Percentiles rank a stretch among this genome's conserved stretches.
phyloP scores from a whole-genome alignment of 2,329 filamentous ascomycete genomes.

The Penicillium vulpinum region DNA sequence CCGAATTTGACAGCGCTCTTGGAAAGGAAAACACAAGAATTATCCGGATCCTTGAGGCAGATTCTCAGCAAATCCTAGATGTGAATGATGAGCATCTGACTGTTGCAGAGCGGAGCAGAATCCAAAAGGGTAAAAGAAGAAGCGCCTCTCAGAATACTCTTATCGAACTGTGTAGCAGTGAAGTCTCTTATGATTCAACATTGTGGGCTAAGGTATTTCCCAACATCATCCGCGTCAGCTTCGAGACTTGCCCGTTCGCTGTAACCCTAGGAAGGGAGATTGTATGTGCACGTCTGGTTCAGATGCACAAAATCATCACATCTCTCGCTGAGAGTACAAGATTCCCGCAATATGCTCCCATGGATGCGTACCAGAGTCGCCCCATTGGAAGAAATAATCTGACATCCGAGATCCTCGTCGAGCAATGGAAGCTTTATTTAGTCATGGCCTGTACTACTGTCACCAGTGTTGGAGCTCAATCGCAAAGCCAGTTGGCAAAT shows the following conservation, averaged over 20 bases:
- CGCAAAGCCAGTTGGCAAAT: constrained; percentile 59
- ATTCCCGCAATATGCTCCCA: constrained; percentile 45
- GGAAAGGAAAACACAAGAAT: constrained; percentile 78
- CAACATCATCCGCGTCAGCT: constrained; percentile 86
- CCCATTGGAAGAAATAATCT: constrained; percentile 55
- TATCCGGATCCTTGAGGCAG: constrained; percentile 88
- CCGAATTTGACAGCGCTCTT: constrained; percentile 87
- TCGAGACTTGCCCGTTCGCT: constrained; percentile 86
- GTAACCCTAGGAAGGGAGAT: constrained; percentile 88
- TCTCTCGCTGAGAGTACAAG: constrained; percentile 72
- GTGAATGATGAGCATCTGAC: constrained; percentile 83
- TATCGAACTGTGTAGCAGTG: constrained; percentile 92
- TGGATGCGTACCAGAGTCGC: constrained; percentile 40
- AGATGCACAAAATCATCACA: constrained; percentile 86
- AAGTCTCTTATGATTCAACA: constrained; percentile 89
- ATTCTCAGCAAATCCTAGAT: constrained; percentile 84
- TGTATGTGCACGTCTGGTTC: constrained; percentile 85
- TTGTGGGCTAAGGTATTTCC: constrained; percentile 98
- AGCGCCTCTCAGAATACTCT: constrained; percentile 81
- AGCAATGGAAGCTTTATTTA: constrained; percentile 97
- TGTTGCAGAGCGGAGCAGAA: constrained; percentile 84
- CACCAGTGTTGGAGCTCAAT: constrained; percentile 72
- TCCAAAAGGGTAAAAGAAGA: constrained; percentile 86
- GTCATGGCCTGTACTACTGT: constrained; percentile 97
- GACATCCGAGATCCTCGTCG: constrained; percentile 82